phyloP scores from a whole-genome alignment of 1,139 yeast genomes.

The Pichiaceae sp. region DNA sequence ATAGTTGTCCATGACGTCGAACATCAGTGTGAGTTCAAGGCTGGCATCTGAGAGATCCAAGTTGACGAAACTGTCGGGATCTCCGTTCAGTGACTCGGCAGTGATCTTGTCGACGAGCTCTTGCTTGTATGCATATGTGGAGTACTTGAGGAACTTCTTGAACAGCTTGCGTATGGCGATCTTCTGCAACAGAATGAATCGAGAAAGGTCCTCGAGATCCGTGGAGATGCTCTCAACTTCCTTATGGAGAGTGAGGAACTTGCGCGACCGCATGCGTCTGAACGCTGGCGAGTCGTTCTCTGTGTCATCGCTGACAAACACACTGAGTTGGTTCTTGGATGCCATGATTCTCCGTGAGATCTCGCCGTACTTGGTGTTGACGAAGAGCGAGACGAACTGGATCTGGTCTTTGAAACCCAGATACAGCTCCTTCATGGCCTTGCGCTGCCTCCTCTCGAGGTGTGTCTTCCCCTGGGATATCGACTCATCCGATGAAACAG shows the following conservation, averaged over 20 bases:
- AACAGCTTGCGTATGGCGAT: constrained; percentile 75
- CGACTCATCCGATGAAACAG: constrained; percentile 2
- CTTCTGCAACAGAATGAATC: constrained; percentile 72
- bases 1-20: constrained; percentile 35
- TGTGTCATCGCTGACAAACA: constrained; percentile 27
- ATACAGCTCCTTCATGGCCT: constrained; percentile 18
- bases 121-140: constrained; percentile 29
- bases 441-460: constrained; percentile 13
- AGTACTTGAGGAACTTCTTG: constrained; percentile 71
- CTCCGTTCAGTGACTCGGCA: constrained; percentile 28
- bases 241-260: constrained; percentile 20
- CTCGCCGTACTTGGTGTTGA: constrained; percentile 61
- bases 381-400: constrained; percentile 39
- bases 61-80: constrained; percentile 49
- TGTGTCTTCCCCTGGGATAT: neutral
- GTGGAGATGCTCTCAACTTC: constrained; percentile 42
- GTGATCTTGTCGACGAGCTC: constrained; percentile 32
- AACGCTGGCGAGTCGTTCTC: constrained; percentile 4
- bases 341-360: constrained; percentile 21
- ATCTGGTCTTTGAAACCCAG: constrained; percentile 29
- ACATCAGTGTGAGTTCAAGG: constrained; percentile 50
- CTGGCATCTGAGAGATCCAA: constrained; percentile 61
- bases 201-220: constrained; percentile 60
- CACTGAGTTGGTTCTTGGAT: constrained; percentile 17
- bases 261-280: constrained; percentile 13